Percentiles rank a stretch among this genome's conserved stretches.
phyloP scores from a whole-genome alignment of 176 grass and related monocot genomes.

The Aechmea fasciata region DNA sequence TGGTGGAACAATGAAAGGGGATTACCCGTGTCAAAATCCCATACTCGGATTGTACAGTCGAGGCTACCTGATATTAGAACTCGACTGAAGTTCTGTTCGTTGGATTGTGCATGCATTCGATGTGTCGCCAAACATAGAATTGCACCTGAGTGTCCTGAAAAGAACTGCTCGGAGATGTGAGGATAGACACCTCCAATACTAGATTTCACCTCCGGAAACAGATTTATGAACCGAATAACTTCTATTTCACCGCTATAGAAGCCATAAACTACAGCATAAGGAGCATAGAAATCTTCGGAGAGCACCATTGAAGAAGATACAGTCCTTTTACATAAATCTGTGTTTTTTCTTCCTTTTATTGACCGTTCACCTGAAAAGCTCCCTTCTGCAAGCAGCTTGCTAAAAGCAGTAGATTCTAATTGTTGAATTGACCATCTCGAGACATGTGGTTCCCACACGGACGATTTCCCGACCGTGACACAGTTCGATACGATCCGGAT shows the following conservation, averaged over 20 bases:
- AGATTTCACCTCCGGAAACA: slow-evolving; percentile 43
- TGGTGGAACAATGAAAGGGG: slow-evolving; percentile 75
- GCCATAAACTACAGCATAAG: slow-evolving; percentile 92
- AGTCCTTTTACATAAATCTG: slow-evolving; percentile 25
- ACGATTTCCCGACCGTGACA: slow-evolving; percentile 41
- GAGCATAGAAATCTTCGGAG: slow-evolving; percentile 60
- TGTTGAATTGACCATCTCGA: slow-evolving; percentile 56
- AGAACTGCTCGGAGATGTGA: slow-evolving; percentile 66
- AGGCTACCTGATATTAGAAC: slow-evolving; percentile 71
- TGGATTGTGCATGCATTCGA: slow-evolving; percentile 35
- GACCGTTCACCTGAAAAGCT: slow-evolving; percentile 40
- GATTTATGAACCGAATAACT: slow-evolving; percentile 68
- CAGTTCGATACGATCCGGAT: slow-evolving; percentile 42
- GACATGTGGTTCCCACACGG: slow-evolving; percentile 64
- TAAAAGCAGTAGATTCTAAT: slow-evolving; percentile 30
- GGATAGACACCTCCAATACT: slow-evolving; percentile 48
- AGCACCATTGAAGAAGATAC: slow-evolving; percentile 92
- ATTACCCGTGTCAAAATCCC: slow-evolving; percentile 66
- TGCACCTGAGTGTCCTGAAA: slow-evolving; percentile 70
- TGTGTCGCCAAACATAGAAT: slow-evolving; percentile 89
- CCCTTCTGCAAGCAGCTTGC: slow-evolving; percentile 60
- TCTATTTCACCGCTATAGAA: slow-evolving; percentile 93
- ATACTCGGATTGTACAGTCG: slow-evolving; percentile 64
- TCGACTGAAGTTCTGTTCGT: slow-evolving; percentile 37
- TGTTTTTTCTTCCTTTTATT: too few species aligned